Conservation (phyloP, 2,329 filamentous ascomycete genomes). For the Trichoderma guizhouense region DNA sequence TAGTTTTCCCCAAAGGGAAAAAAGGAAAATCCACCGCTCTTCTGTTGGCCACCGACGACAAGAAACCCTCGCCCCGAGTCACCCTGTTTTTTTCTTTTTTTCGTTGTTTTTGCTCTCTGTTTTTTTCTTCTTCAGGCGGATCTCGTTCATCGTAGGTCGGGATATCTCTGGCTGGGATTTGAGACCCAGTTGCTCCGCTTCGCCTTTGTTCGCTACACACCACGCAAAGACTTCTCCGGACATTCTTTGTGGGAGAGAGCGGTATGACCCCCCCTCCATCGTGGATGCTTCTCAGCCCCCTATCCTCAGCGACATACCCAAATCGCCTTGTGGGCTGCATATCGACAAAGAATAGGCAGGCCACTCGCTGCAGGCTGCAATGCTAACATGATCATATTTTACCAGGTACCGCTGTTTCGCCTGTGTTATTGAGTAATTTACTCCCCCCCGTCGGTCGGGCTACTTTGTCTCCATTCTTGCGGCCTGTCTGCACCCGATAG, state of each 20-base stretch:
- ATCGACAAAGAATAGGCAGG: neutral
- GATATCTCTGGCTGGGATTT: slow-evolving; percentile 10
- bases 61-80: neutral
- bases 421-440: slow-evolving; percentile 19
- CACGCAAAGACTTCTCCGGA: neutral
- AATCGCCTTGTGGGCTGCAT: neutral
- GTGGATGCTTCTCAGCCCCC: slow-evolving; percentile 1
- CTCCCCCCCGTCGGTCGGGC: slow-evolving; percentile 6
- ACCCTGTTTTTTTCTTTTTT: neutral
- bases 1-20: slow-evolving; percentile 9
- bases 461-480: slow-evolving; percentile 7
- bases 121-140: neutral
- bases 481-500: slow-evolving; percentile 5
- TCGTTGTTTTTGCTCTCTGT: neutral
- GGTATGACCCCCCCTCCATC: slow-evolving; percentile 10
- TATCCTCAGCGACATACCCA: slow-evolving; percentile 9
- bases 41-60: slow-evolving; percentile 11
- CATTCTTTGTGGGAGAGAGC: slow-evolving; percentile 2
- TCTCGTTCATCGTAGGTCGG: slow-evolving; percentile 2
- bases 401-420: slow-evolving; percentile 17
- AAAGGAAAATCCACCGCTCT: slow-evolving; percentile 17
- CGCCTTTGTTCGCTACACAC: slow-evolving; percentile 8
- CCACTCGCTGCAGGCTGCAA: neutral
- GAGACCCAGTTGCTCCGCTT: slow-evolving; percentile 16
- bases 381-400: slow-evolving; percentile 11